Base-by-base conservation (phyloP, 2,329 filamentous ascomycete species). In the Verticillium zaregamsianum region DNA sequence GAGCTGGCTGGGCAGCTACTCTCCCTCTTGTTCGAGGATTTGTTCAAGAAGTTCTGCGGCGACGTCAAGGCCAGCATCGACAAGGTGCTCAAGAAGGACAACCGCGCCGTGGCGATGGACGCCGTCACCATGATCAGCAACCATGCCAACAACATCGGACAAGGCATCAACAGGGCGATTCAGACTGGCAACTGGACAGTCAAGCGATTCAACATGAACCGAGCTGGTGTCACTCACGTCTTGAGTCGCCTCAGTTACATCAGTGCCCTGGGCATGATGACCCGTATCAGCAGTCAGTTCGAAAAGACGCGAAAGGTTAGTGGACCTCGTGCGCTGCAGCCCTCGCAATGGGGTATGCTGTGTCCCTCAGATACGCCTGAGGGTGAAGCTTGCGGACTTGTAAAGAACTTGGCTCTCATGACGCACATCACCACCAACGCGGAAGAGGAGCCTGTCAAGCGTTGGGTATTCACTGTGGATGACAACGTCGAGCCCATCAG, bases 241-340 rank as follows among this genome's bases (percentile, higher is more conserved):
- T 82, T 99, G 57, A 98, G 94, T 76, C 88, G 95, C 66, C 82
- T 99, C 61, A 98, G 94, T 75, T 99, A 98, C 72, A 97, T 99
- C 74, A 91, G 90, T 65, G 95, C 95, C 32, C 85, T 99, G 32
- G 96, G 96, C 65, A 99, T 99, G 96, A 99, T 99, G 95, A 99
- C 95, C 15, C 86, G 95, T 75, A 98, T 99, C 71, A 95, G 90
- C 74, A 96, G 91, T 83, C 95, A 99, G 79, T 99, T 99, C 71
- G 95, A 99, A 74, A 99, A 99, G 83, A 98, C 95, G 2, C 83
- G 95, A 68, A 99, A 99, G 77, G 93, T 99, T 64, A 93, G 90
- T 72, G 96, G 96, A 67, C 95, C 96, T 69, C 89, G 95, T 84
- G 95, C 96, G 20, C 82, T 99, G 57, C 95, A 99, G 72, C 93